phyloP scores from a whole-genome alignment of 202 grass and related monocot genomes.

The Schoenoplectus triqueter region DNA sequence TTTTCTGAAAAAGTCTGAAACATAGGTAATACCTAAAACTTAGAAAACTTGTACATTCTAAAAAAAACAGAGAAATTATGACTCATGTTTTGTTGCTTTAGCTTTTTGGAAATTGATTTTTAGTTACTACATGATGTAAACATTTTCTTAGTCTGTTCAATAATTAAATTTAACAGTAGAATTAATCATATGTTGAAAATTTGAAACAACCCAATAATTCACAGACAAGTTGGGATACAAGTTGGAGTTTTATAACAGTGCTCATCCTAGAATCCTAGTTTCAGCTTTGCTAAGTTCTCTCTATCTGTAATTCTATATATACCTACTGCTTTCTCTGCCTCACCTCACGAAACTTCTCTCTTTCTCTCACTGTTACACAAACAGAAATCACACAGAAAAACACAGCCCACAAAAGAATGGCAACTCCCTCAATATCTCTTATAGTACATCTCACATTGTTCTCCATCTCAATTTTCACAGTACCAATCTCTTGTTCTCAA shows the following conservation, averaged over 20 bases:
- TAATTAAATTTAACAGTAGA: background rate
- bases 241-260: slow-evolving; percentile 22
- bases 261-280: slow-evolving; percentile 8
- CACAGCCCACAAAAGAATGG: slow-evolving; percentile 3
- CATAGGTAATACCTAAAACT: background rate
- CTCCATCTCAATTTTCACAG: background rate
- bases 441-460: slow-evolving; percentile 21
- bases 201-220: background rate
- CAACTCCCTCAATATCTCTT: background rate
- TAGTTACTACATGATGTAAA: too few relatives aligned
- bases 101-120: too few relatives aligned
- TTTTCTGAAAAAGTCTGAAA: background rate
- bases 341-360: slow-evolving; percentile 20
- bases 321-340: background rate
- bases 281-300: background rate
- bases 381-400: background rate
- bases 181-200: background rate
- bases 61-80: background rate
- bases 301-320: background rate
- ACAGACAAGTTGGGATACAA: background rate
- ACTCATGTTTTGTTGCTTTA: too few relatives aligned
- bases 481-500: slow-evolving; percentile 29
- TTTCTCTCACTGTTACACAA: slow-evolving; percentile 9
- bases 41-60: slow-evolving; percentile 8
- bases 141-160: background rate